A percentile compares a stretch with the other conserved stretches of the same genome.
Conservation (phyloP, 306 rosid species). For the Ochetophila trinervis region DNA sequence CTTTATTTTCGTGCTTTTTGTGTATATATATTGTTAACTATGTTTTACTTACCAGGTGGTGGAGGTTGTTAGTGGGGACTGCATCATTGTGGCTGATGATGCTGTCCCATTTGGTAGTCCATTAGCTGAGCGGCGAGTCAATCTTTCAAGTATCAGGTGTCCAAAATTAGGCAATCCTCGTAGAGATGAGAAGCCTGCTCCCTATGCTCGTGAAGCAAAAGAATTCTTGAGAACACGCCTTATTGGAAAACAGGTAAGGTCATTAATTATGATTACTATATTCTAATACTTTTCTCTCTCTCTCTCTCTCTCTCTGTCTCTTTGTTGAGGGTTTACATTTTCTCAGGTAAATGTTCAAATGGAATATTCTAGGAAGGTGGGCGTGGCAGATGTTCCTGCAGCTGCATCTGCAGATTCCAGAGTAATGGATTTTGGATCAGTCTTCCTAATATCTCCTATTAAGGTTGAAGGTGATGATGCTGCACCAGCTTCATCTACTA, state of each 20-base stretch:
- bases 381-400: constrained; percentile 51
- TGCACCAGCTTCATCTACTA: constrained; percentile 38
- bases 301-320: too few relatives aligned
- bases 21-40: constrained; percentile 15
- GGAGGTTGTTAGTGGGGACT: constrained; percentile 99
- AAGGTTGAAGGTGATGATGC: constrained; percentile 74
- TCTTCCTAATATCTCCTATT: constrained; percentile 51
- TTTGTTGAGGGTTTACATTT: background rate
- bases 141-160: constrained; percentile 96
- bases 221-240: constrained; percentile 92
- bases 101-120: constrained; percentile 86
- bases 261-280: constrained; percentile 11
- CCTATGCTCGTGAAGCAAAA: constrained; percentile 99
- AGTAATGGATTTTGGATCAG: constrained; percentile 96
- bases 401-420: constrained; percentile 66
- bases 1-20: background rate
- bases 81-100: constrained; percentile 91
- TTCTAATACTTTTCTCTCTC: too few relatives aligned
- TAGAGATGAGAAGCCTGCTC: constrained; percentile 93
- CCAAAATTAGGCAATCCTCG: constrained; percentile 98
- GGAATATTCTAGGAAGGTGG: constrained; percentile 90
- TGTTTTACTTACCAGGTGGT: constrained; percentile 62
- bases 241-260: constrained; percentile 80
- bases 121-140: constrained; percentile 89
- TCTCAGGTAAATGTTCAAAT: constrained; percentile 86